Evolutionary conservation across 1,284 basidiomycete genomes (phyloP).

Genomic region (Fistulina hepatica): DNA sequence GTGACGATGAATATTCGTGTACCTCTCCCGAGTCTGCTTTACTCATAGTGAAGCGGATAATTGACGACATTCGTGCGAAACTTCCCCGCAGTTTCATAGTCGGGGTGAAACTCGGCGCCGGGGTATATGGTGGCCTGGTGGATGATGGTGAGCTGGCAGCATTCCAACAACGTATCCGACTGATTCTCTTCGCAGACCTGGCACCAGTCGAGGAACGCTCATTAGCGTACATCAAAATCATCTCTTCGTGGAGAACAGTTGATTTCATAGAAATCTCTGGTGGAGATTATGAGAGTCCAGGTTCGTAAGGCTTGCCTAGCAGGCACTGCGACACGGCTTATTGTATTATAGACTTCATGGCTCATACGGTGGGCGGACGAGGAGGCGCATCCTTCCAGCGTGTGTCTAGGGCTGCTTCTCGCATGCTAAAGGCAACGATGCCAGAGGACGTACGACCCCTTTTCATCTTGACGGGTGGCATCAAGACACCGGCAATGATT

Average conservation of each 20-base stretch:
- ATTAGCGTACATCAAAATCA: conserved; percentile 49
- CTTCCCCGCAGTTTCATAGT: conserved; percentile 59
- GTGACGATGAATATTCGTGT: conserved; percentile 53
- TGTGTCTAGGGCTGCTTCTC: conserved; percentile 37
- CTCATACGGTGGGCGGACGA: too few relatives aligned
- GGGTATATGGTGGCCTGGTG: conserved; percentile 62
- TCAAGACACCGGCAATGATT: conserved; percentile 53
- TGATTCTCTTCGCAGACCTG: conserved; percentile 15
- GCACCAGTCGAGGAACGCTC: conserved; percentile 36
- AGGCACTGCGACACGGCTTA: conserved; percentile 1
- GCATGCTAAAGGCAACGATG: conserved; percentile 32
- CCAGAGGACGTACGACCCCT: conserved; percentile 44
- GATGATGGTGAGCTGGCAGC: too few relatives aligned
- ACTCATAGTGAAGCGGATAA: conserved; percentile 55
- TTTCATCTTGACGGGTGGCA: conserved; percentile 73
- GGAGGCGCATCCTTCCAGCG: conserved; percentile 54
- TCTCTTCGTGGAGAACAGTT: conserved; percentile 53
- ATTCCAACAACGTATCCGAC: too few relatives aligned
- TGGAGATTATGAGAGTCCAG: conserved; percentile 76
- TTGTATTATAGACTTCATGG: conserved; percentile 33
- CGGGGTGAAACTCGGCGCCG: conserved; percentile 82
- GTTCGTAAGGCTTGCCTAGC: conserved; percentile 25
- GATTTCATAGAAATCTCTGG: conserved; percentile 87
- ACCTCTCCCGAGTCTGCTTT: conserved; percentile 34
- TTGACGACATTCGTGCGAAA: conserved; percentile 43